Percentiles rank a stretch among this genome's conserved stretches.
phyloP scores from a whole-genome alignment of 2,329 filamentous ascomycete species.

The Acarospora socialis region DNA sequence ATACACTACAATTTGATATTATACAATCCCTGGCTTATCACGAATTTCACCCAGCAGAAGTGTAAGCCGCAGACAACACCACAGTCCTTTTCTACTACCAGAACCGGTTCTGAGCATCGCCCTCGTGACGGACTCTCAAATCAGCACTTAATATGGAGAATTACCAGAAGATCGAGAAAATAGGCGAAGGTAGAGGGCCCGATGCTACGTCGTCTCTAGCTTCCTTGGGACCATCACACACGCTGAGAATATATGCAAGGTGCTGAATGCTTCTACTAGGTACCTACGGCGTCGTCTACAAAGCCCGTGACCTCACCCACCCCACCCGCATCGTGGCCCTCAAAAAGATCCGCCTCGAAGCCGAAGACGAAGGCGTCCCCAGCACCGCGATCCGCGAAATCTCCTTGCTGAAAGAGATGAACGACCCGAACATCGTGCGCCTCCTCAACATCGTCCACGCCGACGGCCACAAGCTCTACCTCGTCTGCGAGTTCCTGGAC shows the following conservation, averaged over 20 bases:
- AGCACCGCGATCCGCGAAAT: slow-evolving; percentile 91
- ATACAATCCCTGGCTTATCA: no score
- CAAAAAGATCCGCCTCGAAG: slow-evolving; percentile 91
- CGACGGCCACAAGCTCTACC: slow-evolving; percentile 87
- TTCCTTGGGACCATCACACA: not conserved
- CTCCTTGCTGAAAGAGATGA: slow-evolving; percentile 87
- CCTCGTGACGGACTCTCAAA: no score
- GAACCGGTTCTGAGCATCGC: no score
- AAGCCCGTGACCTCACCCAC: slow-evolving; percentile 72
- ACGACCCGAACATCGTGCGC: slow-evolving; percentile 76
- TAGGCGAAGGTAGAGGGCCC: slow-evolving; percentile 63
- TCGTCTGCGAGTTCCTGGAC: slow-evolving; percentile 85
- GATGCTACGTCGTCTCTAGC: not conserved
- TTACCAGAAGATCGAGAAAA: slow-evolving; percentile 93
- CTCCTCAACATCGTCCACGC: slow-evolving; percentile 88
- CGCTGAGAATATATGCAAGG: not conserved
- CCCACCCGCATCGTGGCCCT: slow-evolving; percentile 75
- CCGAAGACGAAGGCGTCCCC: slow-evolving; percentile 86
- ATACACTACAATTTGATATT: no score
- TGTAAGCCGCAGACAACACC: no score
- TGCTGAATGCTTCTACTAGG: slow-evolving; percentile 36
- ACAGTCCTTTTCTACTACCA: no score
- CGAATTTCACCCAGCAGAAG: no score
- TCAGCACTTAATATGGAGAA: slow-evolving; percentile 58
- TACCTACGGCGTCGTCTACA: slow-evolving; percentile 92